Conservation (phyloP, 371 early-diverging fungal genomes). For the Mortierella sp. region DNA sequence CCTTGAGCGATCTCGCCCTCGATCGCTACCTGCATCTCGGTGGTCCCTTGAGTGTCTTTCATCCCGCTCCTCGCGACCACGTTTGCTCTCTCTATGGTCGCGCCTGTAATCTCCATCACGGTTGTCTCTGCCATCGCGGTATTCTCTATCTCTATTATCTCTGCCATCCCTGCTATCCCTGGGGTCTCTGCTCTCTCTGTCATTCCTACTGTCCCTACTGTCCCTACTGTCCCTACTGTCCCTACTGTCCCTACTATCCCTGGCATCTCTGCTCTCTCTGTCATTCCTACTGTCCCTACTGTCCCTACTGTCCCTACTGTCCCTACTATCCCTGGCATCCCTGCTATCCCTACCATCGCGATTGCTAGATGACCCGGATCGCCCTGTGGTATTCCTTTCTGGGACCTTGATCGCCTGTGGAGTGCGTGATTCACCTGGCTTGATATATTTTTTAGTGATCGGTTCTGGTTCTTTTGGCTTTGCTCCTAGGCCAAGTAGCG, state of each 20-base stretch:
- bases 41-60: not conserved
- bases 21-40: slow-evolving; percentile 10
- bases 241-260: slow-evolving; percentile 12
- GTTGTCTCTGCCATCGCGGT: slow-evolving; percentile 1
- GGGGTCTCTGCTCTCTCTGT: slow-evolving; percentile 11
- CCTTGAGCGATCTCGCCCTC: slow-evolving; percentile 11
- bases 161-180: not conserved
- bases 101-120: slow-evolving; percentile 15
- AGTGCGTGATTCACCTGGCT: slow-evolving; percentile 44
- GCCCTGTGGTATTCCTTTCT: slow-evolving; percentile 19
- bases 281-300: slow-evolving; percentile 10
- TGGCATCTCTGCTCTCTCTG: slow-evolving; percentile 6
- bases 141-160: slow-evolving; percentile 16
- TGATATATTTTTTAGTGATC: slow-evolving; percentile 47
- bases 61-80: slow-evolving; percentile 18
- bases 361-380: slow-evolving; percentile 3
- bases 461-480: slow-evolving; percentile 66
- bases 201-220: slow-evolving; percentile 5
- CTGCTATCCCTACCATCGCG: slow-evolving; percentile 6
- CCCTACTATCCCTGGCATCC: slow-evolving; percentile 11
- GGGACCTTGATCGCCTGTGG: slow-evolving; percentile 29
- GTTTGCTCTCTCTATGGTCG: slow-evolving; percentile 13
- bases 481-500: slow-evolving; percentile 83
- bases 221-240: slow-evolving; percentile 18
- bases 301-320: slow-evolving; percentile 11